Evolutionary conservation across 768 basidiomycete species (phyloP).

Genomic region (Cystobasidium onofrii): DNA sequence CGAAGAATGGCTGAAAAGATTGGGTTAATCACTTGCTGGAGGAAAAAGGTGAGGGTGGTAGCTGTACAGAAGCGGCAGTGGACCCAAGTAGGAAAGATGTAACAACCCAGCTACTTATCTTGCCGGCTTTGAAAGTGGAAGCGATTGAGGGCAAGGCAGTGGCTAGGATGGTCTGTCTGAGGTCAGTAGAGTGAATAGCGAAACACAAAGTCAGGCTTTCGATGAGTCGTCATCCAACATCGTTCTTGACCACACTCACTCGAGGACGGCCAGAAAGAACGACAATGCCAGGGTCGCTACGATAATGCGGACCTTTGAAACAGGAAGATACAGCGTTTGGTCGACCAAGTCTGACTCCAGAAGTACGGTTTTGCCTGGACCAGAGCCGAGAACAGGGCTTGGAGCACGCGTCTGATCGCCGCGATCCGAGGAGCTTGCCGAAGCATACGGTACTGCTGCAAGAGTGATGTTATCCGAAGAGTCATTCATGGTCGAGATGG

Average conservation of each 20-base stretch:
- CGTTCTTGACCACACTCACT: too few species aligned
- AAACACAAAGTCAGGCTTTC: too few species aligned
- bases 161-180: conserved; percentile 21
- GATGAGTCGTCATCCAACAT: too few species aligned
- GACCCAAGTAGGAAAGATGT: neutral
- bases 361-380: neutral
- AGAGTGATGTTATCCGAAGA: conserved; percentile 2
- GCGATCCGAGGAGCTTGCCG: neutral
- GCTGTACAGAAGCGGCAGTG: neutral
- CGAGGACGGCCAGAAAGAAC: conserved; percentile 6
- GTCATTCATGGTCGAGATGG: neutral
- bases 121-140: conserved; percentile 16
- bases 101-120: neutral
- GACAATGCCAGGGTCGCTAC: neutral
- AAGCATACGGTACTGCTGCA: neutral
- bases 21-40: neutral
- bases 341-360: neutral
- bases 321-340: conserved; percentile 14
- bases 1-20: conserved; percentile 11
- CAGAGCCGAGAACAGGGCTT: neutral
- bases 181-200: neutral
- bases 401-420: neutral
- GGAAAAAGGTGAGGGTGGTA: neutral
- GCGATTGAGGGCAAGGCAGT: conserved; percentile 9
- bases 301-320: neutral